phyloP scores from a whole-genome alignment of 2,329 filamentous ascomycete genomes.

The Xylariaceae sp. region DNA sequence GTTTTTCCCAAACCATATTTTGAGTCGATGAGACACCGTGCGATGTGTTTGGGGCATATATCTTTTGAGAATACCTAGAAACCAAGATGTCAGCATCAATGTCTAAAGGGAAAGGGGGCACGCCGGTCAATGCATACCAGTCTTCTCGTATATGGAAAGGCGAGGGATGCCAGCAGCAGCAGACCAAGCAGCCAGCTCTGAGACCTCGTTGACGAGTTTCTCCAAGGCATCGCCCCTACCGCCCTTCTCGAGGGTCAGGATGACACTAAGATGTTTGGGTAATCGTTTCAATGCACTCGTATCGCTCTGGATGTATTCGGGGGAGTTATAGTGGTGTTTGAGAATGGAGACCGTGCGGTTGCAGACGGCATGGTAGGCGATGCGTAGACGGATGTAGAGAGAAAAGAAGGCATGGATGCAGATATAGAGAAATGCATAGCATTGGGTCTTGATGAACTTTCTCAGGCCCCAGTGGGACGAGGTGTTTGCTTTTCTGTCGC shows the following conservation, averaged over 20 bases:
- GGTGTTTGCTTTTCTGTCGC: slow-evolving; percentile 27
- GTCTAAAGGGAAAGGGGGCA: slow-evolving; percentile 5
- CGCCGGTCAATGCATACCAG: slow-evolving; percentile 53
- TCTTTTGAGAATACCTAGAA: slow-evolving; percentile 76
- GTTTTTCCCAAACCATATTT: slow-evolving; percentile 78
- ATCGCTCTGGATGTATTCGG: slow-evolving; percentile 86
- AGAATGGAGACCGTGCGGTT: slow-evolving; percentile 77
- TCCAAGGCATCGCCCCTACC: slow-evolving; percentile 71
- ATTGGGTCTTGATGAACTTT: slow-evolving; percentile 56
- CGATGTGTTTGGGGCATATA: slow-evolving; percentile 83
- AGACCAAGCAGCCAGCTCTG: slow-evolving; percentile 91
- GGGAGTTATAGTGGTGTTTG: slow-evolving; percentile 93
- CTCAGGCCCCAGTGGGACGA: slow-evolving; percentile 53
- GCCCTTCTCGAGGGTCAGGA: slow-evolving; percentile 70
- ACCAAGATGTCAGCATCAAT: slow-evolving; percentile 15
- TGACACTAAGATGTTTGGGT: slow-evolving; percentile 82
- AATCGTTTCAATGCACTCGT: slow-evolving; percentile 69
- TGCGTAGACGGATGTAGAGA: slow-evolving; percentile 77
- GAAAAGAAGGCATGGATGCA: slow-evolving; percentile 79
- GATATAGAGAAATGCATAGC: slow-evolving; percentile 65
- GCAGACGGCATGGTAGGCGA: slow-evolving; percentile 72
- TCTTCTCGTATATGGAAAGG: slow-evolving; percentile 88
- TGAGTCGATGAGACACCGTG: slow-evolving; percentile 72
- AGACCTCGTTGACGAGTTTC: slow-evolving; percentile 80
- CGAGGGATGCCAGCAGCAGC: slow-evolving; percentile 82